Evolutionary conservation across 2,329 filamentous ascomycete genomes (phyloP).

Genomic region (Juglanconis oblonga): DNA sequence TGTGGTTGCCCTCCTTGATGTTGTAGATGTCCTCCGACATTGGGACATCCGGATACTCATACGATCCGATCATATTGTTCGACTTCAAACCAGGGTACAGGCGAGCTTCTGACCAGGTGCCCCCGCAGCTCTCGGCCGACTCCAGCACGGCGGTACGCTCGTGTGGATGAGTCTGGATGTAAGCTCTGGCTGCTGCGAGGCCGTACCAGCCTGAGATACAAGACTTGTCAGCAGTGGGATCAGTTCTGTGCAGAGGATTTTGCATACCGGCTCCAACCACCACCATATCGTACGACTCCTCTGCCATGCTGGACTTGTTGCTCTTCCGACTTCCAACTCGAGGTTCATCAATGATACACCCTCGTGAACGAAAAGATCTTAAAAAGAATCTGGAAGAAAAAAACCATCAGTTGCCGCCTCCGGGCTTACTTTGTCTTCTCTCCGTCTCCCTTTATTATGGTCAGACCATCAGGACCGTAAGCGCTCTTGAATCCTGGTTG

Average conservation of each 20-base stretch:
- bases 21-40: slow-evolving; percentile 48
- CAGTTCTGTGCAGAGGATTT: neutral
- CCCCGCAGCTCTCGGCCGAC: slow-evolving; percentile 48
- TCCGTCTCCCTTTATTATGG: no score
- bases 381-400: no score
- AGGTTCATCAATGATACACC: no score
- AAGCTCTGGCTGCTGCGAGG: slow-evolving; percentile 50
- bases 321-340: no score
- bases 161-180: slow-evolving; percentile 45
- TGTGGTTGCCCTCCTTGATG: slow-evolving; percentile 31
- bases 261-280: slow-evolving; percentile 18
- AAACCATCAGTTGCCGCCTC: no score
- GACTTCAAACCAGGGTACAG: slow-evolving; percentile 60
- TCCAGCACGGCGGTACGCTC: slow-evolving; percentile 50
- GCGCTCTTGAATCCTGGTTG: no score
- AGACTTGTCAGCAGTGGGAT: neutral
- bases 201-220: slow-evolving; percentile 43
- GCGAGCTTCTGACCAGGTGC: slow-evolving; percentile 58
- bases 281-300: slow-evolving; percentile 10
- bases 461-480: no score
- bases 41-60: slow-evolving; percentile 63
- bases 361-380: no score
- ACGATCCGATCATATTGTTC: slow-evolving; percentile 62
- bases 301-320: neutral
- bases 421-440: no score